Evolutionary conservation across 2,329 filamentous ascomycete genomes (phyloP), one percentile per base, ranked within the genome.

Genomic region (Botrytis fabae): DNA sequence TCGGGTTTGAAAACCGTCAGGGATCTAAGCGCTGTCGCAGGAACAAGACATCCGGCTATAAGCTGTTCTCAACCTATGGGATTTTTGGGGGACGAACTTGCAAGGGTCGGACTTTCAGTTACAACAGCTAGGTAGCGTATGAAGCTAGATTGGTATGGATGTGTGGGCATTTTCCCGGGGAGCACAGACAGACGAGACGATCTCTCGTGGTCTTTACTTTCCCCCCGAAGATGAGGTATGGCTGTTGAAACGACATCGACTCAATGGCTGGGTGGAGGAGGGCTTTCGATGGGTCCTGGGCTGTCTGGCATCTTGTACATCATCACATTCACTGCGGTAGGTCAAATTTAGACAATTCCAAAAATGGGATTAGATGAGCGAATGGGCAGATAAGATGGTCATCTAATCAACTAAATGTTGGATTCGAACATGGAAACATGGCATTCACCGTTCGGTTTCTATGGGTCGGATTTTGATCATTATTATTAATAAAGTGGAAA

Each of bases 11-110:
- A 72, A 25, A 59, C 22, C 25, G 5, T 48, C 72, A 73, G 42
- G 72, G 72, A 60, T 70, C 42, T 70, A 73, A 71, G 72, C 68
- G 72, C 60, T 20, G 68, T 73, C 40, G 68, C 72, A 60, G 82
- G 40, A 83, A 83, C 10, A 79, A 83, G 63, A 35, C n/a, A 66
- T 35, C 70, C 42, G 66, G n/a, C 66, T 59, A 28, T 35, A 25
- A 42, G 51, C 66, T 51, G n/a, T 20, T 66, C 51, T 66, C 32
- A 51, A 51, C 64, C 64, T 54, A 66, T 66, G 32, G 42, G 64
- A 51, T 38, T 20, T 54, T 51, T 28, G 51, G 59, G 51, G 66
- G 18, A 60, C 40, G 38, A 69, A 69, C 40, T 32, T n/a, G 44
- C 66, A 60, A 42, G 66, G 64, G 48, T 68, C 7, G n/a, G 25